Conservation (phyloP, 169 alveolate genomes). For the Cryptosporidium sp. region DNA sequence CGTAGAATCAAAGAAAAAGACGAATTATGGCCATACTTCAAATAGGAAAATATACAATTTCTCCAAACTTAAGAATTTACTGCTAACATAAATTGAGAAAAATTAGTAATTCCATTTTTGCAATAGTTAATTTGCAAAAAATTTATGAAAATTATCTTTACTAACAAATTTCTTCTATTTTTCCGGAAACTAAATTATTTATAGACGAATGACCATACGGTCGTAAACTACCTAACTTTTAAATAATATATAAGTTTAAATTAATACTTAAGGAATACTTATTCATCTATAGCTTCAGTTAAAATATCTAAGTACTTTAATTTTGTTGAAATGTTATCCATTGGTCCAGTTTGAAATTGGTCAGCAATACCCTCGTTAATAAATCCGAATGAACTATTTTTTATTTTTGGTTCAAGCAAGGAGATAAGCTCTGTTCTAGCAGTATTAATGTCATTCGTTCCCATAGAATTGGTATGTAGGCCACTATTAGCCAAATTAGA, state of each 20-base stretch:
- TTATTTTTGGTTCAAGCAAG: constrained; percentile 14
- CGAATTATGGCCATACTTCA: not conserved
- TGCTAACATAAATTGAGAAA: not conserved
- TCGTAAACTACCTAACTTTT: not conserved
- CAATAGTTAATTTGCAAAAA: not conserved
- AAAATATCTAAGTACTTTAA: constrained; percentile 59
- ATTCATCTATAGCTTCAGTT: constrained; percentile 71
- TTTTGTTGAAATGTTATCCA: constrained; percentile 58
- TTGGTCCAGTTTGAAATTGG: constrained; percentile 25
- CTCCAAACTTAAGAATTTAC: constrained; percentile 38
- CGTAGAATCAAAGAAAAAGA: not conserved
- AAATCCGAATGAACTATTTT: not conserved
- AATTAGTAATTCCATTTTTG: not conserved
- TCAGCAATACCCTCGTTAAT: not conserved
- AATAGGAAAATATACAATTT: constrained; percentile 47
- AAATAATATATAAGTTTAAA: not conserved
- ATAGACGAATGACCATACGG: not conserved
- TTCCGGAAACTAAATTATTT: not conserved
- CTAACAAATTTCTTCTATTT: not conserved
- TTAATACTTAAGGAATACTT: not conserved
- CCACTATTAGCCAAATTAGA: not conserved
- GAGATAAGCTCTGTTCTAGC: constrained; percentile 35
- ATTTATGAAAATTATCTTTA: not conserved
- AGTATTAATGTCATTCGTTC: constrained; percentile 2
- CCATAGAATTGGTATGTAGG: not conserved